Base-by-base conservation (phyloP, 2,329 filamentous ascomycete species). In the Xylaria sp. region DNA sequence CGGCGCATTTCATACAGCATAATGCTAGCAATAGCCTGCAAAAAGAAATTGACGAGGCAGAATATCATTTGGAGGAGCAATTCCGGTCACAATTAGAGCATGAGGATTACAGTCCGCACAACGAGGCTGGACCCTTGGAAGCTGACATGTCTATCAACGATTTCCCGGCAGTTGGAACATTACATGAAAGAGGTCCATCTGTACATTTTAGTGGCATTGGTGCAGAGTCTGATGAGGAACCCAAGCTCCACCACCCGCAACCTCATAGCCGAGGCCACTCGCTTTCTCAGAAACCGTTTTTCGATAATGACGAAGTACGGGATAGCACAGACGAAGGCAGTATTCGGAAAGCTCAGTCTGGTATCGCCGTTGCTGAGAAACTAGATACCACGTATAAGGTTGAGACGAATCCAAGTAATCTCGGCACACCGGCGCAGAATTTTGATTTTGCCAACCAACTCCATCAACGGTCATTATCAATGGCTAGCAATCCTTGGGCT, bases 61-160 rank as follows among this genome's bases (percentile, higher is more conserved):
- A 97, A 75, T 95, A 96, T 76, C 93, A 95, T 74, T 81, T 96
- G 69, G 92, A 94, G 77, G 90, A 94, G 77, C 90, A 93, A 69
- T 89, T 94, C 70, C 90, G 93, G 60, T 90, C 91, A 63, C 91
- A 95, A 75, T 84, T 95, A 58, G 91, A 94, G 68, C 91, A 94
- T 73, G 91, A 92, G 64, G 92, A 93, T 72, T 91, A 93, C 76
- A 92, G 89, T 74, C 91, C 90, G 1, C 89, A 90, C 59, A 83
- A 86, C 48, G 81, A 83, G 57, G 78, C 79, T 37, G 80, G 79
- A 42, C 76, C 75, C 63, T 68, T 69, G 5, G 79, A 82, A 61
- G 73, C 74, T 1, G 76, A 69, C 4, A 66, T 70, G 3, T 51
- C 71, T 29, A 35, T 73, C 1, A 55, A 73, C 9, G 60, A 74